Base-by-base conservation (phyloP, 805 yeast genomes). In the Danielia oregonensis region DNA sequence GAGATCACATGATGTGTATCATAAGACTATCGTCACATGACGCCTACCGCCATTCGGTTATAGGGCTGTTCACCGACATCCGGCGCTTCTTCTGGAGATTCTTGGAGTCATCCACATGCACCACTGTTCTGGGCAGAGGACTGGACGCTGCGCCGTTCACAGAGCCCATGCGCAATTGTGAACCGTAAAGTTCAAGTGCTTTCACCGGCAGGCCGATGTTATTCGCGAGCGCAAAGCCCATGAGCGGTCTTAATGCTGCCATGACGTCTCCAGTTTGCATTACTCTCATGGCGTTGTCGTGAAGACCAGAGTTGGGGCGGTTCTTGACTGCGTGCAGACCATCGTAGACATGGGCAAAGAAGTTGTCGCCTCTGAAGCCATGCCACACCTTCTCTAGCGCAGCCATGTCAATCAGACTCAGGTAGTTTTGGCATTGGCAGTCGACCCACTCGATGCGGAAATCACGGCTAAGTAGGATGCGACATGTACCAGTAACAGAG, bases 251-350 rank as follows among this genome's bases (percentile, higher is more conserved):
- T 43, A 86, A 66, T 41, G 77, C 76, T 0, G 87, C 70, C 86
- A 87, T 82, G 7, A 82, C 81, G 55, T 86, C 93, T 26, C 87
- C 74, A 4, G 84, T 76, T 55, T 85, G 91, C 61, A 86, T 59
- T 15, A 80, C 68, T 39, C 91, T 63, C 76, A 85, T 73, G 5
- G 85, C 78, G 25, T 72, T 71, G 33, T 74, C 79, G 35, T 77
- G 79, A 4, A 83, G 57, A 0, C 95, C 95, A 42, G 74, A 73
- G 35, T 71, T 70, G 4, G 79, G 64, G 36, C 79, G 59, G 26
- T 63, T 62, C 29, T 68, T 63, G 42, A 68, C 68, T 1, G 80
- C 78, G 15, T 48, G 30, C 21, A 40, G 26, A 21, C 31, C 33
- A 26, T 43, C 34, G 11, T 21, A 17, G 11, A 44, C 17, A 1